phyloP scores from a whole-genome alignment of 441 rosid genomes.

The Kokia cookei region DNA sequence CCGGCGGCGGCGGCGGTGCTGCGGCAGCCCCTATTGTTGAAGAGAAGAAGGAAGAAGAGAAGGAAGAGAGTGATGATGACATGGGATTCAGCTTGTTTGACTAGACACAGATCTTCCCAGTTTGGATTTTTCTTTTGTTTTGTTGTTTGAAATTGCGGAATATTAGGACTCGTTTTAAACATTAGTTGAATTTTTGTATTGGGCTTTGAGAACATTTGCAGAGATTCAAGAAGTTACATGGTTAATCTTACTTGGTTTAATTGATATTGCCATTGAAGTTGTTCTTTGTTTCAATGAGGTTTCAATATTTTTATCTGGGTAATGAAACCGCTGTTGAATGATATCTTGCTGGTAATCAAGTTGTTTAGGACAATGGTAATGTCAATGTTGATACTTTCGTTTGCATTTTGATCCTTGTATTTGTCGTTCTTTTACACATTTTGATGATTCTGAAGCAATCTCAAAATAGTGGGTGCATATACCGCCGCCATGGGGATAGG shows the following conservation, averaged over 20 bases:
- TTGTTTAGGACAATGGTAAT: too few species aligned
- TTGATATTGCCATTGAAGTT: neutral
- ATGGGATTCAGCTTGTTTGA: constrained; percentile 43
- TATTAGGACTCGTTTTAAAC: neutral
- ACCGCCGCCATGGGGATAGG: too few species aligned
- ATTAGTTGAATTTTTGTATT: neutral
- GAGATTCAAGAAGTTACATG: neutral
- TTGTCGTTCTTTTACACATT: too few species aligned
- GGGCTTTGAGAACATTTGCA: neutral
- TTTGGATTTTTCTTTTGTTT: neutral
- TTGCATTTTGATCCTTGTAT: too few species aligned
- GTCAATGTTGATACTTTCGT: too few species aligned
- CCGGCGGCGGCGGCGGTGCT: neutral
- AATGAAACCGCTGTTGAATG: neutral
- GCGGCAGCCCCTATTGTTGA: constrained; percentile 25
- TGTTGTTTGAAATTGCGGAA: neutral
- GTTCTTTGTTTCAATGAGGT: neutral
- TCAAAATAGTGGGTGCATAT: too few species aligned
- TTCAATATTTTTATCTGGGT: too few species aligned
- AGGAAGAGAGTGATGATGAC: constrained; percentile 50
- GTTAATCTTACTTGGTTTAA: neutral
- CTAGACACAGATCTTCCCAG: neutral
- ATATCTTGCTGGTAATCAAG: too few species aligned
- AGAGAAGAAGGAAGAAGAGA: constrained; percentile 35
- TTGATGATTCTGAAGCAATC: too few species aligned